A percentile compares a stretch with the other conserved stretches of the same genome.
Evolutionary conservation across 2,329 filamentous ascomycete species (phyloP).

Genomic region (Coniella vitis): DNA sequence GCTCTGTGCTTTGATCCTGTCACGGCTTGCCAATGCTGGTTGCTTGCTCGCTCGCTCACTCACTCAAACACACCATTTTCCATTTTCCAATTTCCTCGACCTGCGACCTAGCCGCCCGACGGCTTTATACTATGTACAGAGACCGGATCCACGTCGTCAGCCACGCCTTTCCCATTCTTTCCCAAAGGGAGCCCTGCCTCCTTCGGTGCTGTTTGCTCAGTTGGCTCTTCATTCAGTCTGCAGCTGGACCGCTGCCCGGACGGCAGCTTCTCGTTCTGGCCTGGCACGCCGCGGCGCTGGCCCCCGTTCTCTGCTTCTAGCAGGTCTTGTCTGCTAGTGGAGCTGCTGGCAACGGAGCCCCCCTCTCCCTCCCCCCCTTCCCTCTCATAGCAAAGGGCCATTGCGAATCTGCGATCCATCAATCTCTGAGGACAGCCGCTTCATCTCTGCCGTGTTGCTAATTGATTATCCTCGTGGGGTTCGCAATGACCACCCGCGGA

Average conservation of each 20-base stretch:
- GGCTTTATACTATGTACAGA: not conserved
- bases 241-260: not conserved
- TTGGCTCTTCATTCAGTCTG: no score
- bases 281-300: constrained; percentile 3
- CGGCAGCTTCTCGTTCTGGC: constrained; percentile 15
- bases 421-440: not conserved
- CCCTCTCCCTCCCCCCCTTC: not conserved
- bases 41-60: no score
- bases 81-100: no score
- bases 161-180: not conserved
- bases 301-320: constrained; percentile 2
- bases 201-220: not conserved
- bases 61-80: no score
- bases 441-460: constrained; percentile 4
- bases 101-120: no score
- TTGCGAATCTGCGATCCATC: not conserved
- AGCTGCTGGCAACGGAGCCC: not conserved
- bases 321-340: constrained; percentile 1
- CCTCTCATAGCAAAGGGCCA: not conserved
- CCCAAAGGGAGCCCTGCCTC: not conserved
- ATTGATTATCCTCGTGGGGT: constrained; percentile 5
- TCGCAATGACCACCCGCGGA: not conserved
- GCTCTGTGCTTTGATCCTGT: not conserved
- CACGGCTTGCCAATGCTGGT: not conserved
- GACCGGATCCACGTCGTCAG: not conserved